phyloP scores from a whole-genome alignment of 306 rosid genomes.

The Cotoneaster glaucophyllus region DNA sequence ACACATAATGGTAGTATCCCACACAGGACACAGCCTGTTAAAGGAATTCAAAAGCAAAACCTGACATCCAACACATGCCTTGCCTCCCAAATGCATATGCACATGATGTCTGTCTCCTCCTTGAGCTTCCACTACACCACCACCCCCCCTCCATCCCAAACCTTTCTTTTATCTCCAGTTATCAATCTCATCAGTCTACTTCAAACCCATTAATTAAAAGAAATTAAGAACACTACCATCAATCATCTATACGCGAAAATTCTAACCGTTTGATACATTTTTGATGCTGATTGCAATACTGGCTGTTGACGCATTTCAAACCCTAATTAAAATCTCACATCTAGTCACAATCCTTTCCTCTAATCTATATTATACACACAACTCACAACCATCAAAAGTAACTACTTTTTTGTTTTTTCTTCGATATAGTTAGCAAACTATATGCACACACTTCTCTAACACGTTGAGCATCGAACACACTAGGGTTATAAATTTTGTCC shows the following conservation, averaged over 20 bases:
- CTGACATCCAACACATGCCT: constrained; percentile 80
- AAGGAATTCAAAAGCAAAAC: constrained; percentile 55
- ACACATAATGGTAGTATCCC: constrained; percentile 19
- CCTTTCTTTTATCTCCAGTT: constrained; percentile 15
- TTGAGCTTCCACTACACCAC: neutral
- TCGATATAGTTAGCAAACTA: constrained; percentile 46
- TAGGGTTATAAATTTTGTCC: constrained; percentile 20
- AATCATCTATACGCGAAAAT: neutral
- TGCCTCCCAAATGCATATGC: constrained; percentile 67
- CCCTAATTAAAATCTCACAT: constrained; percentile 9
- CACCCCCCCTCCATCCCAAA: constrained; percentile 22
- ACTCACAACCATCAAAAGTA: constrained; percentile 20
- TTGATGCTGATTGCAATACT: neutral
- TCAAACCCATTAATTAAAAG: constrained; percentile 10
- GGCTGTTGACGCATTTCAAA: neutral
- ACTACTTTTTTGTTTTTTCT: neutral
- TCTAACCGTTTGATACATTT: no score
- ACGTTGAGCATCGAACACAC: constrained; percentile 10
- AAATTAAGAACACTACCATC: neutral
- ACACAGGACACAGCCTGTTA: constrained; percentile 77
- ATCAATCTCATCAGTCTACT: constrained; percentile 11
- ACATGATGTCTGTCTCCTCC: constrained; percentile 69
- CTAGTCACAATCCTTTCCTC: neutral
- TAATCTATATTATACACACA: constrained; percentile 16
- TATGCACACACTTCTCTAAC: constrained; percentile 30